Percentiles rank a stretch among this genome's conserved stretches.
Conservation (phyloP, 2,329 filamentous ascomycete species). For the Didymella segeticola region DNA sequence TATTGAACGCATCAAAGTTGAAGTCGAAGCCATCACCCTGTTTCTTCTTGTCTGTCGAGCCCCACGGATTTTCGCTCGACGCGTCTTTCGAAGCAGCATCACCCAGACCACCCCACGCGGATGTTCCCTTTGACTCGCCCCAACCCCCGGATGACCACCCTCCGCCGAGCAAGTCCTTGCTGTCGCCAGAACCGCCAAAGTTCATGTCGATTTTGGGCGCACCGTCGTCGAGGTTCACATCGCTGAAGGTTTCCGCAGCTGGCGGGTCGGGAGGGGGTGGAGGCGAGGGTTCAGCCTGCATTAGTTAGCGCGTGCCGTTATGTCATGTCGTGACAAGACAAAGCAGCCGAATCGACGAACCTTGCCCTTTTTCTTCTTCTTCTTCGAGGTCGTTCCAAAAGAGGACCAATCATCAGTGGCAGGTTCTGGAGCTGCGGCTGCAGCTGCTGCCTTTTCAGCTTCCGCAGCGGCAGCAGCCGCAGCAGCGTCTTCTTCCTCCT, state of each 20-base stretch:
- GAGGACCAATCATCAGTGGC: constrained; percentile 41
- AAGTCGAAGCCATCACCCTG: constrained; percentile 44
- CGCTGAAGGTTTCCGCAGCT: constrained; percentile 52
- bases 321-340: constrained; percentile 43
- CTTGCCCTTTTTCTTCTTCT: constrained; percentile 51
- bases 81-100: constrained; percentile 40
- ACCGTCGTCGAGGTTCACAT: constrained; percentile 54
- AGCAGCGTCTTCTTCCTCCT: constrained; percentile 28
- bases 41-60: constrained; percentile 44
- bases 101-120: constrained; percentile 37
- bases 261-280: constrained; percentile 42
- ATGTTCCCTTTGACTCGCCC: constrained; percentile 30
- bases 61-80: constrained; percentile 44
- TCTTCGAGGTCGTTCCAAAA: constrained; percentile 40
- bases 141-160: constrained; percentile 31
- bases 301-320: constrained; percentile 34
- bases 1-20: constrained; percentile 44
- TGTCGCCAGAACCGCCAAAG: constrained; percentile 45
- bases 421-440: constrained; percentile 29
- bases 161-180: constrained; percentile 32
- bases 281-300: constrained; percentile 35
- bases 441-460: constrained; percentile 37
- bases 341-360: constrained; percentile 45
- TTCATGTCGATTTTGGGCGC: constrained; percentile 57
- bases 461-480: constrained; percentile 28